Evolutionary conservation across 78 protist species (phyloP), one percentile per base, ranked within the genome.

Genomic region (Dictyostelium brefeldianum): DNA sequence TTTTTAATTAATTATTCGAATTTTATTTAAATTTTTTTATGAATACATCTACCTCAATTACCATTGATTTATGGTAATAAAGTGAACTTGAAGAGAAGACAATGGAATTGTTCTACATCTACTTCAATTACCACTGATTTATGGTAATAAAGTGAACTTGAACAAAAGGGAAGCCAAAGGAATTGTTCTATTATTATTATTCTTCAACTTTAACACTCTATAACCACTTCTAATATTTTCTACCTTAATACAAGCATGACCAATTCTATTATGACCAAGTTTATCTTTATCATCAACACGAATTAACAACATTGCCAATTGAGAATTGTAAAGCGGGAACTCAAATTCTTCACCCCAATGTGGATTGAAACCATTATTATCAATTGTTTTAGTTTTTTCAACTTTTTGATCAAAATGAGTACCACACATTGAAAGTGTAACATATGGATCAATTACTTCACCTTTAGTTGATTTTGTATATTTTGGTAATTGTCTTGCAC

Each of bases 351-450:
- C 87, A 18, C 87, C 90, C 96, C 96, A 93, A 79, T 87, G 65
- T 51, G 96, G 96, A 77, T 84, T 93, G 81, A 93, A 84, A 46
- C 96, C 96, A 80, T 93, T 93, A 57, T 93, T 93, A 48, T 81
- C 77, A 27, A 83, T 78, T 2, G 50, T 59, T 47, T 78, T 75
- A 0, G 96, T 93, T 53, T 78, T 83, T 8, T 41, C 78, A 51
- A 46, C 31, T 18, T 41, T 36, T 48, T 70, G 51, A 29, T 93
- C 96, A 47, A 17, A 50, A 36, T 43, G 43, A 25, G 53, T 15
- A 8, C 96, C 96, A 64, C 41, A 15, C 27, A 93, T 74, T n/a
- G 90, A 75, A 1, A 93, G 43, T 14, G 89, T 93, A 7, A 93
- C 89, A 31, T 69, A 93, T 50, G 96, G 89, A 27, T 93, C 96